phyloP scores from a whole-genome alignment of 208 protist genomes.

The Trypanosoma conorhini region DNA sequence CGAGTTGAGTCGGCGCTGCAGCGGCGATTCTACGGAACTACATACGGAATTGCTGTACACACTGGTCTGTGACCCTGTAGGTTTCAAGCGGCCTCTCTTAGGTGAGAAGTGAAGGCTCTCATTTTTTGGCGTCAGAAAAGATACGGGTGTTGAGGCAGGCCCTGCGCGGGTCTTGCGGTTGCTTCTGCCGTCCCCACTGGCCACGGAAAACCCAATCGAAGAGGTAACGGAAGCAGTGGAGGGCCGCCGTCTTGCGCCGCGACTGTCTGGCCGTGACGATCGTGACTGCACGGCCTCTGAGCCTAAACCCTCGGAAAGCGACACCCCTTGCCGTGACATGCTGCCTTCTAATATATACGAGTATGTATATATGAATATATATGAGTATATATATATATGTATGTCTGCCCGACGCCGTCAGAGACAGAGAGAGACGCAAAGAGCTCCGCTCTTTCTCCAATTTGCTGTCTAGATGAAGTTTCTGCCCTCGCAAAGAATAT shows the following conservation, averaged over 20 bases:
- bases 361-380: not conserved
- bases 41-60: not conserved
- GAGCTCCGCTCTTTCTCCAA: not conserved
- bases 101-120: not conserved
- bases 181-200: not conserved
- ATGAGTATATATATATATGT: not conserved
- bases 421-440: not conserved
- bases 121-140: not conserved
- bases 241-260: too few species aligned
- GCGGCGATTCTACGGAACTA: not conserved
- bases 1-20: constrained; percentile 2
- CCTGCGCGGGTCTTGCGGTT: not conserved
- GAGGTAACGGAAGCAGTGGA: not conserved
- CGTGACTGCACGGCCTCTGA: too few species aligned
- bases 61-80: not conserved
- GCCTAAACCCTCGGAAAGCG: too few species aligned
- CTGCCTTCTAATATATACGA: too few species aligned
- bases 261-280: too few species aligned
- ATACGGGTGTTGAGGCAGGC: not conserved
- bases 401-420: not conserved
- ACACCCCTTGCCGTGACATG: not conserved
- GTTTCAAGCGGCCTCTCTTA: not conserved
- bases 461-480: not conserved
- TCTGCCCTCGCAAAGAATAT: too few species aligned
- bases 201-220: not conserved